Conservation (phyloP, 2,329 filamentous ascomycete species). For the Aspergillus ruber region DNA sequence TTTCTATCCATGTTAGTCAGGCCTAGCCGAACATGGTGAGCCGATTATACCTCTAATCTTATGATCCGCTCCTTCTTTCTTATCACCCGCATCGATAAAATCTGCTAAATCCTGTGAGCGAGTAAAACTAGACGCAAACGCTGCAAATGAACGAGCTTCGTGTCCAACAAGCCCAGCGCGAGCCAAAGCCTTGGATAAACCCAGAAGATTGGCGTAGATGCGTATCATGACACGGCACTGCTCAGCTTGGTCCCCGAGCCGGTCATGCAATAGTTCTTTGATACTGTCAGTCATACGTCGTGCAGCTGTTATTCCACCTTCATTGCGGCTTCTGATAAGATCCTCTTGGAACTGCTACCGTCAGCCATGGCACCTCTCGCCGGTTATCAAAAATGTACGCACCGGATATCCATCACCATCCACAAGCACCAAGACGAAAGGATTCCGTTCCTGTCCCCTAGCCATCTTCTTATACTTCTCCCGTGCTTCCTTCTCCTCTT, state of each 20-base stretch:
- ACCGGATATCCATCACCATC: slow-evolving; percentile 56
- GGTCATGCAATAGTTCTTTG: slow-evolving; percentile 38
- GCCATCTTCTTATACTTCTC: slow-evolving; percentile 52
- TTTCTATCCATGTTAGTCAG: slow-evolving; percentile 17
- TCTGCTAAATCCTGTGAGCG: slow-evolving; percentile 53
- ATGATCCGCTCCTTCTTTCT: slow-evolving; percentile 55
- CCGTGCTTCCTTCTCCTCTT: slow-evolving; percentile 49
- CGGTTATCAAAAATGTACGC: slow-evolving; percentile 6
- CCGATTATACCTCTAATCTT: slow-evolving; percentile 49
- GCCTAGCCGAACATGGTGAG: slow-evolving; percentile 3
- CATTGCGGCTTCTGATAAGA: slow-evolving; percentile 42
- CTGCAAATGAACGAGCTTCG: slow-evolving; percentile 51
- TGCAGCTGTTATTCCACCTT: slow-evolving; percentile 53
- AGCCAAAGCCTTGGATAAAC: slow-evolving; percentile 46
- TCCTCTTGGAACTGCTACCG: slow-evolving; percentile 50
- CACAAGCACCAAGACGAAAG: slow-evolving; percentile 56
- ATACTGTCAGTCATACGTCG: slow-evolving; percentile 48
- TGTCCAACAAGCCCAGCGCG: slow-evolving; percentile 45
- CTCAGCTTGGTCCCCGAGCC: slow-evolving; percentile 42
- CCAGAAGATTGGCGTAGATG: slow-evolving; percentile 51
- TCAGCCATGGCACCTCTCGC: slow-evolving; percentile 47
- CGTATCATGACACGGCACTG: slow-evolving; percentile 51
- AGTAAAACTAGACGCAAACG: slow-evolving; percentile 54
- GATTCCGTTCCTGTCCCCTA: slow-evolving; percentile 45
- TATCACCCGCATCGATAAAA: slow-evolving; percentile 56